Conservation (phyloP, 129 eudicot genomes). For the Centella asiatica region DNA sequence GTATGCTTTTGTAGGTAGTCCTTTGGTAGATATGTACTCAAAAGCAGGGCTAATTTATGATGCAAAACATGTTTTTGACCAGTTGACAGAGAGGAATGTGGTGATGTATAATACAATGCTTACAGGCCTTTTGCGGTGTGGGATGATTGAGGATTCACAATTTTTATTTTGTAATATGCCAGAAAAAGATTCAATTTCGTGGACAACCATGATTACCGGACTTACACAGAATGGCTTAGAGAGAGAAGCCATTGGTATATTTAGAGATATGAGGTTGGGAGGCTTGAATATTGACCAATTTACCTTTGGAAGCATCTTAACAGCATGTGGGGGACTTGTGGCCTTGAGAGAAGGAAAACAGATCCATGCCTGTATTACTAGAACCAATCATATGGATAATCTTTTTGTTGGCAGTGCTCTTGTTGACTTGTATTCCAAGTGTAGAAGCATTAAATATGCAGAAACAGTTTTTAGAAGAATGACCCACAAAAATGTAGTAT, state of each 20-base stretch:
- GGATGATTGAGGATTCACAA: slow-evolving; percentile 60
- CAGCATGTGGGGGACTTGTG: slow-evolving; percentile 64
- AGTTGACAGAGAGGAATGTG: slow-evolving; percentile 64
- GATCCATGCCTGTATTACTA: slow-evolving; percentile 53
- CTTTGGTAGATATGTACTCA: slow-evolving; percentile 79
- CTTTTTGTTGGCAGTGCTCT: slow-evolving; percentile 83
- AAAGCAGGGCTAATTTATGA: slow-evolving; percentile 51
- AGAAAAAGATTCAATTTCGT: slow-evolving; percentile 74
- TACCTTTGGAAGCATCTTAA: slow-evolving; percentile 83
- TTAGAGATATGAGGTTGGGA: slow-evolving; percentile 50
- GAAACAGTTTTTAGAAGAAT: slow-evolving; percentile 58
- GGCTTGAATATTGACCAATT: slow-evolving; percentile 64
- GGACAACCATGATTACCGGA: slow-evolving; percentile 94
- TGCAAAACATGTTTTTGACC: slow-evolving; percentile 54
- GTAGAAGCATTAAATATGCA: slow-evolving; percentile 53
- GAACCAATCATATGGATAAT: slow-evolving; percentile 43
- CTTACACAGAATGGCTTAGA: slow-evolving; percentile 57
- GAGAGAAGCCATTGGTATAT: slow-evolving; percentile 43
- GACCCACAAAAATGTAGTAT: slow-evolving; percentile 56
- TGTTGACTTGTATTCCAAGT: slow-evolving; percentile 80
- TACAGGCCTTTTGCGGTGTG: slow-evolving; percentile 63
- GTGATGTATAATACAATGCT: slow-evolving; percentile 79
- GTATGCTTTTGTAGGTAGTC: slow-evolving; percentile 79
- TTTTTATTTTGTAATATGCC: slow-evolving; percentile 45
- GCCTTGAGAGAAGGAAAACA: slow-evolving; percentile 68